Evolutionary conservation across 352 stramenopile species (phyloP).

Genomic region (Globisporangium spiculum): DNA sequence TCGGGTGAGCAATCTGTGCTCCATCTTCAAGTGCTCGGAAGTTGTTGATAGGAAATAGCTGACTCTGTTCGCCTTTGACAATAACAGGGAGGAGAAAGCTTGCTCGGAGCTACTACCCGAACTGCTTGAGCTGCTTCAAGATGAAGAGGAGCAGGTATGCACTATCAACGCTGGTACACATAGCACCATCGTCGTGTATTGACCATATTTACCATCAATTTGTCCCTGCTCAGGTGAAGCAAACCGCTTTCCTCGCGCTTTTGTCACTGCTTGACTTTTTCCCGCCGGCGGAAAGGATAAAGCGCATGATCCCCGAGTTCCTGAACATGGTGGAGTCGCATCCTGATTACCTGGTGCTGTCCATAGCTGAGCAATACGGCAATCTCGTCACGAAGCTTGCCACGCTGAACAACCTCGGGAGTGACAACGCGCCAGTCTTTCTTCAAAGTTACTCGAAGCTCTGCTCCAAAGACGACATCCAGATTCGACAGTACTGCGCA

Average conservation of each 20-base stretch:
- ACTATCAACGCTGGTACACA: not conserved
- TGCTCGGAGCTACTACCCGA: constrained; percentile 66
- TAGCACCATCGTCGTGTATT: not conserved
- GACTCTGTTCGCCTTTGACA: too few species aligned
- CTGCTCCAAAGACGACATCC: constrained; percentile 53
- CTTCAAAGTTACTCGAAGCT: constrained; percentile 64
- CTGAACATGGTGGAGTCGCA: constrained; percentile 48
- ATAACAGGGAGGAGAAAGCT: constrained; percentile 54
- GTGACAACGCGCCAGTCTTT: constrained; percentile 44
- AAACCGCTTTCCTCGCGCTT: constrained; percentile 68
- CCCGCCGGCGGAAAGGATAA: constrained; percentile 43
- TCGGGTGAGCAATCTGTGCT: constrained; percentile 37
- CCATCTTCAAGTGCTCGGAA: not conserved
- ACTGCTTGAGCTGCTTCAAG: constrained; percentile 71
- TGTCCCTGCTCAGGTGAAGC: constrained; percentile 51
- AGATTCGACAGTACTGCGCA: constrained; percentile 58
- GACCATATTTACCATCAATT: not conserved
- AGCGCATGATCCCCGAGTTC: constrained; percentile 69
- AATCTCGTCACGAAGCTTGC: constrained; percentile 65
- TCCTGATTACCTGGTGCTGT: constrained; percentile 57
- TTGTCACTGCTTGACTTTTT: constrained; percentile 79
- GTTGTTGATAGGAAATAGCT: not conserved
- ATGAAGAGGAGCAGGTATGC: constrained; percentile 75
- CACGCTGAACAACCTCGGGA: constrained; percentile 51
- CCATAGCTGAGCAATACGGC: constrained; percentile 53